Conservation (phyloP, 2,329 filamentous ascomycete species). For the Ramularia collo-cygni region DNA sequence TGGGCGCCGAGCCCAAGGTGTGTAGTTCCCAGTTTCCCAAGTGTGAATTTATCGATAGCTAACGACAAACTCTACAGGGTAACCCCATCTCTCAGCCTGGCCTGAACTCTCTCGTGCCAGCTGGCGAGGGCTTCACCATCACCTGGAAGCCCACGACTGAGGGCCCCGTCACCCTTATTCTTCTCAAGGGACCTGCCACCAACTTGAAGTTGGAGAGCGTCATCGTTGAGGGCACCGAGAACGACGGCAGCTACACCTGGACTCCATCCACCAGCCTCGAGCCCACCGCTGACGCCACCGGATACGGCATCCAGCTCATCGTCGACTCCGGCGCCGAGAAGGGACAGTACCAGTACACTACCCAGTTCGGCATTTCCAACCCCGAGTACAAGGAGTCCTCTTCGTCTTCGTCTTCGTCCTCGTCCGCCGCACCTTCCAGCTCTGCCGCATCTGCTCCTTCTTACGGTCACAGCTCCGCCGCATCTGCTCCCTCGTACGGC, state of each 20-base stretch:
- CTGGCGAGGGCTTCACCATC: constrained; percentile 50
- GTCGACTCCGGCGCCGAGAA: constrained; percentile 42
- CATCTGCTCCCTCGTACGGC: constrained; percentile 10
- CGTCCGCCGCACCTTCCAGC: constrained; percentile 18
- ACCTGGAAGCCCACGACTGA: constrained; percentile 48
- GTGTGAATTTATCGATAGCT: not conserved
- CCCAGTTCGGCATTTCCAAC: constrained; percentile 56
- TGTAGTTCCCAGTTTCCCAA: not conserved
- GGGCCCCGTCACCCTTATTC: constrained; percentile 50
- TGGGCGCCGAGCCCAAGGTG: constrained; percentile 23
- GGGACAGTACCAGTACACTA: constrained; percentile 51
- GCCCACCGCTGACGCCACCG: constrained; percentile 39
- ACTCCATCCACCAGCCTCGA: constrained; percentile 43
- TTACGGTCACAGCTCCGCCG: constrained; percentile 3
- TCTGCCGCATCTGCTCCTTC: constrained; percentile 9
- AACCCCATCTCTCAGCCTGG: constrained; percentile 51
- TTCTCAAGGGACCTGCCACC: constrained; percentile 52
- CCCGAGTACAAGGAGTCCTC: constrained; percentile 24
- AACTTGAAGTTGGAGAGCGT: constrained; percentile 48
- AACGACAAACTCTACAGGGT: constrained; percentile 29
- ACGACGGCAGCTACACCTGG: constrained; percentile 52
- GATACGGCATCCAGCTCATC: constrained; percentile 57
- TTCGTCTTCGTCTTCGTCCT: constrained; percentile 6
- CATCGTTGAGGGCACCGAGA: constrained; percentile 47
- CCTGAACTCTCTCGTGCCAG: constrained; percentile 48